Evolutionary conservation across 352 stramenopile genomes (phyloP), one percentile per base, ranked within the genome.

Genomic region (Globisporangium lucens): DNA sequence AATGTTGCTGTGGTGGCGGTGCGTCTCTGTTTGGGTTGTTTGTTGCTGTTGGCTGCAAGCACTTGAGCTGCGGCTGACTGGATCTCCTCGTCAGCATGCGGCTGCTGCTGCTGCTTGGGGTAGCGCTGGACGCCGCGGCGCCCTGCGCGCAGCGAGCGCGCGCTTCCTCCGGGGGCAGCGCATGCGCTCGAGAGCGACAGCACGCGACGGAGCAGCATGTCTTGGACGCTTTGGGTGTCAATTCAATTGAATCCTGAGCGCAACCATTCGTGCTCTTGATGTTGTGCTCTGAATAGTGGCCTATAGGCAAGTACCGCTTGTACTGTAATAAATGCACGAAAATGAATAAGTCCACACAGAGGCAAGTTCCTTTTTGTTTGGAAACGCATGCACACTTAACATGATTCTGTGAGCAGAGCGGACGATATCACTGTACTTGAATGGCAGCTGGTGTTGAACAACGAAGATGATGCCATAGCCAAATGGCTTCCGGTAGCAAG

Each of bases 91-190:
- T 20, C 2, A 22, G 12, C 12, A 3, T 10, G 15, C 2, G 38
- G 13, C 12, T 13, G 24, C 36, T 30, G 59, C 10, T 9, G 46
- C 20, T 38, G 27, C 35, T 58, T 65, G 53, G 12, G 68, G 61
- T 47, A 61, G 43, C 15, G 75, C 61, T 47, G 63, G 53, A 60
- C 38, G 71, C 29, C 72, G 62, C 43, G 63, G 29, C 65, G 65
- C n/a, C 65, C 46, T 6, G 41, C 47, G 65, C 65, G 58, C 60
- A 65, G 29, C 12, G 24, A 17, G 5, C 65, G 58, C 9, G 52
- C 46, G 27, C 65, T 33, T 33, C 30, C 46, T 13, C 65, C 24
- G 13, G 49, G 2, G 10, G n/a, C 46, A 41, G 35, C 17, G 38
- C 24, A 3, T 12, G 38, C 36, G 46, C 36, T 8, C 1, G 38